A percentile compares a stretch with the other conserved stretches of the same genome.
Evolutionary conservation across 2,329 filamentous ascomycete species (phyloP).

Genomic region (Scedosporium minutisporum): DNA sequence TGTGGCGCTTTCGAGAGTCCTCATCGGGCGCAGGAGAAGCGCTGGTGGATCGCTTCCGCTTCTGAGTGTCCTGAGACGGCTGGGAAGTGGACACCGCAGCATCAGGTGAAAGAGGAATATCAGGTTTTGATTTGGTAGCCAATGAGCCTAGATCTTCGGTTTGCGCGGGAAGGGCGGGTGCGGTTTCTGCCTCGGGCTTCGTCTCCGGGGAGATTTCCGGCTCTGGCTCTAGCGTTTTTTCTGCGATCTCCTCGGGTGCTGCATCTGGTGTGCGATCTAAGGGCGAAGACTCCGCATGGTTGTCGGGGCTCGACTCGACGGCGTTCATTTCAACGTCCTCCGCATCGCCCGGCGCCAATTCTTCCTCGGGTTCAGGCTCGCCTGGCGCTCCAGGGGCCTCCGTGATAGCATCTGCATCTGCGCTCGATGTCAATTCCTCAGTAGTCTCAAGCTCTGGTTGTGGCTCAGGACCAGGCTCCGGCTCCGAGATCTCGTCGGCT

Average conservation of each 20-base stretch:
- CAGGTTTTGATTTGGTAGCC: not conserved
- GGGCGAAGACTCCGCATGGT: not conserved
- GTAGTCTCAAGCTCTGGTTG: slow-evolving; percentile 7
- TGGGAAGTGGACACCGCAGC: not conserved
- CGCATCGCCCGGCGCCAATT: not conserved
- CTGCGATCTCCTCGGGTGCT: not conserved
- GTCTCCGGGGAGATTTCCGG: not conserved
- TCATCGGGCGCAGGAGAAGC: not conserved
- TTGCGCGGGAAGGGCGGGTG: not conserved
- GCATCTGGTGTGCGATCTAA: not conserved
- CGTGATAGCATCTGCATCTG: not conserved
- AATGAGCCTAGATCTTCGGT: not conserved
- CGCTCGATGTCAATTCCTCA: not conserved
- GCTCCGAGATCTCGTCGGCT: slow-evolving; percentile 10
- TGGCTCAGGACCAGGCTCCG: slow-evolving; percentile 8
- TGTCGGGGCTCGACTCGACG: too few species aligned
- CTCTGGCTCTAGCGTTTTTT: not conserved
- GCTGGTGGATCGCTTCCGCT: slow-evolving; percentile 2
- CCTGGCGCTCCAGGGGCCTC: not conserved
- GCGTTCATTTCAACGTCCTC: too few species aligned
- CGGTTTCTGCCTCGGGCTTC: not conserved
- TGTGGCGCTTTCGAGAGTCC: slow-evolving; percentile 2
- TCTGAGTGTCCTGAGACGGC: not conserved
- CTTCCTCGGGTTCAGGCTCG: not conserved
- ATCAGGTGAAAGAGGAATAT: not conserved